These are phyloP conservation scores for Capsicum baccatum DNA, from an alignment of 257 asterid species.

Conservation along the genomic window DNA sequence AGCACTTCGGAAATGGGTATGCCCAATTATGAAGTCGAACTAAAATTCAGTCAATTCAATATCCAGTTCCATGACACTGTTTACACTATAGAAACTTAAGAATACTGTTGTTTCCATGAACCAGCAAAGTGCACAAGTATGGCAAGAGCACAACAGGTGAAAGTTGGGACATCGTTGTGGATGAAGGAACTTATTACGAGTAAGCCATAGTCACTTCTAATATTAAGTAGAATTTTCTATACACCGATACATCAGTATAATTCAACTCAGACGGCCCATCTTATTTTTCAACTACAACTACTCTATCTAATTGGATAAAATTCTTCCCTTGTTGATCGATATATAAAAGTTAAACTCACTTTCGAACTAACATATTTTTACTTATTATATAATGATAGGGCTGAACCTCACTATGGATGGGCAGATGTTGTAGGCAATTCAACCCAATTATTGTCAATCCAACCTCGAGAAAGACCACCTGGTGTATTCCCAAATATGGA, in stretches of 20 bases:
- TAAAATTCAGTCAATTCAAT: background rate
- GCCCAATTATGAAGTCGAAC: slow-evolving; percentile 26
- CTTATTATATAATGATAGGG: slow-evolving; percentile 52
- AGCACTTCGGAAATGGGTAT: slow-evolving; percentile 98
- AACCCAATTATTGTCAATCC: slow-evolving; percentile 74
- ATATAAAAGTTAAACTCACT: background rate
- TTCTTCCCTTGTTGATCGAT: background rate
- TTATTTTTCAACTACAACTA: too few species aligned
- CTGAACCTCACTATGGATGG: slow-evolving; percentile 99
- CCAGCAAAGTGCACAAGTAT: slow-evolving; percentile 96
- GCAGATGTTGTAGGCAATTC: slow-evolving; percentile 99
- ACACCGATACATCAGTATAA: background rate
- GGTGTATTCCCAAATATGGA: slow-evolving; percentile 87
- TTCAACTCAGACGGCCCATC: background rate
- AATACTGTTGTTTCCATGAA: slow-evolving; percentile 31
- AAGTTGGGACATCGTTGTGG: slow-evolving; percentile 97
- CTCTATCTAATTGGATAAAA: too few species aligned
- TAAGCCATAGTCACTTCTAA: slow-evolving; percentile 41
- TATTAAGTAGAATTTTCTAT: background rate
- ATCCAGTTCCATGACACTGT: background rate
- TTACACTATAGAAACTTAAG: background rate
- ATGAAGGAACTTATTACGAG: slow-evolving; percentile 96
- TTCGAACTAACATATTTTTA: background rate
- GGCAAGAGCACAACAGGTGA: slow-evolving; percentile 99
- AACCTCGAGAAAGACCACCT: slow-evolving; percentile 87